Percentiles rank a stretch among this genome's conserved stretches.
Conservation (phyloP, 139 green algal genomes). For the Chlorokybus atmophyticus region DNA sequence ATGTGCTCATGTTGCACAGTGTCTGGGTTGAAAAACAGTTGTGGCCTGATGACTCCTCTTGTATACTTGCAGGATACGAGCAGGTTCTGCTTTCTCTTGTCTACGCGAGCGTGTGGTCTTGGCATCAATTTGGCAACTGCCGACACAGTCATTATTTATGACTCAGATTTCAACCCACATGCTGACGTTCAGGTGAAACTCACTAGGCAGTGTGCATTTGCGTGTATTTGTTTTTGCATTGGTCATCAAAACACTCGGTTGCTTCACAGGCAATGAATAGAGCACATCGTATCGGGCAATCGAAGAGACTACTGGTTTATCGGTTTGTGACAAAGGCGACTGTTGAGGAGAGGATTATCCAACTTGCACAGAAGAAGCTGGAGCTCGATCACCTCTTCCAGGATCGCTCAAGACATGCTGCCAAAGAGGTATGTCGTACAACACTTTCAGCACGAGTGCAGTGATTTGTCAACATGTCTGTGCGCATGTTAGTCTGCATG, state of each 20-base stretch:
- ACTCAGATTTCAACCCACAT: constrained; percentile 23
- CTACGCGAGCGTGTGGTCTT: constrained; percentile 26
- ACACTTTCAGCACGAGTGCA: too few species aligned
- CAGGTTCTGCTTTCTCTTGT: constrained; percentile 18
- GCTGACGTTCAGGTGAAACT: constrained; percentile 15
- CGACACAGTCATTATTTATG: constrained; percentile 32
- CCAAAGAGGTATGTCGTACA: too few species aligned
- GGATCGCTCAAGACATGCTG: neutral
- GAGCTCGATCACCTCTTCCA: neutral
- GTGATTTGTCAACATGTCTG: too few species aligned
- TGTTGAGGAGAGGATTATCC: neutral
- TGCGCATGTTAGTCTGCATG: too few species aligned
- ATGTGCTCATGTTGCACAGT: too few species aligned
- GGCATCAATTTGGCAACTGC: constrained; percentile 32
- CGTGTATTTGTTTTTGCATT: neutral
- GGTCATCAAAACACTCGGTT: neutral
- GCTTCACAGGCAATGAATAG: constrained; percentile 88
- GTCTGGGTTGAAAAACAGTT: too few species aligned
- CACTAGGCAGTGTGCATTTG: neutral
- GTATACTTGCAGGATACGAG: constrained; percentile 1
- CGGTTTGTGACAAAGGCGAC: neutral
- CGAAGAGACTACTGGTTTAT: constrained; percentile 59
- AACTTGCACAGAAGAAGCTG: neutral
- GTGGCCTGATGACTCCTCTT: too few species aligned
- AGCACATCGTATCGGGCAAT: constrained; percentile 96